Evolutionary conservation across 805 yeast genomes (phyloP), one percentile per base, ranked within the genome.

Genomic region (Ogataea degrootiae): DNA sequence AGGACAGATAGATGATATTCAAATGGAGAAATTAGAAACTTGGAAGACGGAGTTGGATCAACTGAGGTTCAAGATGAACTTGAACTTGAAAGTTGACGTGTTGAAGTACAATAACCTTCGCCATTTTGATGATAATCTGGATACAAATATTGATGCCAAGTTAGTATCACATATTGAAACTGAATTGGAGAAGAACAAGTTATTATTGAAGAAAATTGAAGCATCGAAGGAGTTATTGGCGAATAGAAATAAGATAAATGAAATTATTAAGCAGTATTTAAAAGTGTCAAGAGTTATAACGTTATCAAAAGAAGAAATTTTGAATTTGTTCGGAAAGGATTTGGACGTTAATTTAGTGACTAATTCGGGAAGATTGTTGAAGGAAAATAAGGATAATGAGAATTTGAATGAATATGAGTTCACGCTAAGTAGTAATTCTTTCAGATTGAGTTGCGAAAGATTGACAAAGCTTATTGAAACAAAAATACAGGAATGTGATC

Each of bases 271-370:
- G 36, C 49, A 58, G 23, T 60, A 62, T 38, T 44, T 61, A 21
- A 45, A 46, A 19, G 51, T 54, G 19, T 49, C 59, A 0, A 56
- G 58, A 39, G 37, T 49, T 7, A 55, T 66, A 19, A 53, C 51
- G 14, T 39, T 66, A 38, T 46, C 58, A 2, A 51, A 46, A 39
- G 37, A 34, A 8, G 67, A 66, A 45, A 23, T 66, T 2, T 47
- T 43, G 7, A 37, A 50, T n/a, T 50, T 66, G 21, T 66, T 66
- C 45, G 63, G 60, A 1, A 52, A 53, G 16, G 66, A 64, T 2
- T 44, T 57, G 7, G 66, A 64, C 37, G 44, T 48, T 15, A 47
- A 50, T 15, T 33, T 46, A 6, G 53, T 65, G 15, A 16, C 62
- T 22, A 56, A 57, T 21, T 47, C 54, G 2, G 69, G 68, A 2